Conservation (phyloP, 2,329 filamentous ascomycete species). For the Ustulina deusta region DNA sequence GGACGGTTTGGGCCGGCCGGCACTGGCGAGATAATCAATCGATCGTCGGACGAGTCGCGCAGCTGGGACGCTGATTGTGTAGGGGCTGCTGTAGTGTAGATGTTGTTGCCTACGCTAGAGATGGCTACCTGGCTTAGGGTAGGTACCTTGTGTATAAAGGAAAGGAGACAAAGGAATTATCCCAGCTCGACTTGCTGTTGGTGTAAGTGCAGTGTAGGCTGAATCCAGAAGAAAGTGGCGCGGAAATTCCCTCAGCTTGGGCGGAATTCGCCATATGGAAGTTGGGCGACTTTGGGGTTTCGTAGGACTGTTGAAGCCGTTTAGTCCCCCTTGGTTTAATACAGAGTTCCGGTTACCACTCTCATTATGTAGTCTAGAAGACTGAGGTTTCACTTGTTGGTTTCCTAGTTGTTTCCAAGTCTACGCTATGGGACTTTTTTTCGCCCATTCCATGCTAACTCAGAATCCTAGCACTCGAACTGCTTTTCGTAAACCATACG, state of each 20-base stretch:
- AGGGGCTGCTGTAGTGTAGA: neutral
- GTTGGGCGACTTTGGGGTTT: neutral
- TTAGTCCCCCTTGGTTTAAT: no score
- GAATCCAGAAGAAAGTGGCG: constrained; percentile 11
- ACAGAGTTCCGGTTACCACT: no score
- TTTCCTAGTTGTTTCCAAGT: neutral
- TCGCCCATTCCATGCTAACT: neutral
- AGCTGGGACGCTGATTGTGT: neutral
- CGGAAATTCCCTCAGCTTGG: constrained; percentile 18
- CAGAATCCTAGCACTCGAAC: neutral
- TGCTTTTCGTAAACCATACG: neutral
- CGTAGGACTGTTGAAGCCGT: no score
- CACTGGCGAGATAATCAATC: no score
- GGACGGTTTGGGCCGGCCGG: no score
- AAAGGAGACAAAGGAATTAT: neutral
- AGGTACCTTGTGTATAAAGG: neutral
- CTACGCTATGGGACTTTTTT: neutral
- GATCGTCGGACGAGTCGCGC: neutral
- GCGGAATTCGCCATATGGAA: constrained; percentile 3
- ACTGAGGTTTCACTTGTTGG: neutral
- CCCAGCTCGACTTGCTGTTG: constrained; percentile 3
- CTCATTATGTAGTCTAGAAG: no score
- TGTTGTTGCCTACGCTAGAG: neutral
- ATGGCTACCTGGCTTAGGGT: neutral
- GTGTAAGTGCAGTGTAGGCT: neutral